A percentile compares a stretch with the other conserved stretches of the same genome.
Evolutionary conservation across 441 rosid genomes (phyloP).

Genomic region (Omphalea diandra): DNA sequence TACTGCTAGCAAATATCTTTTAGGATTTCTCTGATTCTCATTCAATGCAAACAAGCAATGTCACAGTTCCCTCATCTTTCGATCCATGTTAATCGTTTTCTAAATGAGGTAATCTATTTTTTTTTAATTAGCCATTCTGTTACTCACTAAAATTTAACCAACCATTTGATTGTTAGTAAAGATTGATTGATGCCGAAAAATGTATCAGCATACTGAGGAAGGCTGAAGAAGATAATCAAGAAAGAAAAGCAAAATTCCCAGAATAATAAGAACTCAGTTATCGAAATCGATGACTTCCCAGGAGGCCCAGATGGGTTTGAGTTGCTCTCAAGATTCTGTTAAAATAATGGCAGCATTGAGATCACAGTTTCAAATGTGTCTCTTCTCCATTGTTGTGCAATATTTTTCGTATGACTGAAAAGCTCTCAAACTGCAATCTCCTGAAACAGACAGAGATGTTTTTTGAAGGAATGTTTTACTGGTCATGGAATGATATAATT

Average conservation of each 20-base stretch:
- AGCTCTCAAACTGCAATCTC: conserved; percentile 47
- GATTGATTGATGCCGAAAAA: conserved; percentile 36
- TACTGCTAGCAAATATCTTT: no score
- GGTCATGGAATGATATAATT: conserved; percentile 67
- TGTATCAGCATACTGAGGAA: conserved; percentile 49
- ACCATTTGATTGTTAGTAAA: no score
- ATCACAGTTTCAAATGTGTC: conserved; percentile 53
- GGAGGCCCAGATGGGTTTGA: conserved; percentile 72
- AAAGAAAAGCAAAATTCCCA: conserved; percentile 44
- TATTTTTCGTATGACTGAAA: conserved; percentile 67
- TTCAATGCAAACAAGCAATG: conserved; percentile 52
- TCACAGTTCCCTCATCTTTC: conserved; percentile 46
- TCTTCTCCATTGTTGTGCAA: conserved; percentile 54
- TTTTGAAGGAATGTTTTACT: conserved; percentile 51
- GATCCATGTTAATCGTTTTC: conserved; percentile 51
- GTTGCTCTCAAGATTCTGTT: conserved; percentile 59
- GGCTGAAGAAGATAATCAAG: conserved; percentile 52
- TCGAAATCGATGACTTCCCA: conserved; percentile 55
- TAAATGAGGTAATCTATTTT: conserved; percentile 43
- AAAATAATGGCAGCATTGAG: conserved; percentile 47
- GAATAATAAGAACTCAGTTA: conserved; percentile 33
- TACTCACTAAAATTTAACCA: background rate
- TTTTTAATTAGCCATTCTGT: background rate
- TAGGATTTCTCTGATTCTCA: conserved; percentile 15
- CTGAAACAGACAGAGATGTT: conserved; percentile 51